These are phyloP conservation scores for Clitoria ternatea DNA, from an alignment of 306 rosid genomes.

Conservation along the genomic window DNA sequence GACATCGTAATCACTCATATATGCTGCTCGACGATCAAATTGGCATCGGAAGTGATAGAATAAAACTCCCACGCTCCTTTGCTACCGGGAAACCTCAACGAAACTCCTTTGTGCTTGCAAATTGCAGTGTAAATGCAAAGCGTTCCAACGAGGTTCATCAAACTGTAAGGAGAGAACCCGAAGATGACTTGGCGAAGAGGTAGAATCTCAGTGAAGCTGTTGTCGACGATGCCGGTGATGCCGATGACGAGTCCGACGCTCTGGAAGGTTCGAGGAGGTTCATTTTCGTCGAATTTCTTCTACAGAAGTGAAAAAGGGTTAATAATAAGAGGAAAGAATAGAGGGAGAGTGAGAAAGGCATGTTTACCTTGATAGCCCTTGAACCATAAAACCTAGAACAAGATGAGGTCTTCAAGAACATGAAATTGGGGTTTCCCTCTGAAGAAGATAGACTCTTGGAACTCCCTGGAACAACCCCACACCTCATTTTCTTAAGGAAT, in stretches of 20 bases:
- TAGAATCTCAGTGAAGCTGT: slow-evolving; percentile 78
- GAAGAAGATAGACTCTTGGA: no score
- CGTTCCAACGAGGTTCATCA: slow-evolving; percentile 54
- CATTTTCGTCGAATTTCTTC: slow-evolving; percentile 60
- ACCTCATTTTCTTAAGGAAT: no score
- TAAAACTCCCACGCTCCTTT: slow-evolving; percentile 49
- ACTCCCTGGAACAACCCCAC: no score
- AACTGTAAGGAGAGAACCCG: slow-evolving; percentile 68
- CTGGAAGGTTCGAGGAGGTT: slow-evolving; percentile 32
- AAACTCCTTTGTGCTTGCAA: slow-evolving; percentile 58
- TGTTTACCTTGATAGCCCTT: slow-evolving; percentile 33
- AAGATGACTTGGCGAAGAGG: slow-evolving; percentile 53
- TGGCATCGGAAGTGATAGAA: slow-evolving; percentile 50
- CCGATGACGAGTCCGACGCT: slow-evolving; percentile 61
- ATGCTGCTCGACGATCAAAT: slow-evolving; percentile 76
- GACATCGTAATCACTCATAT: no score
- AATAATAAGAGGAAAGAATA: background rate
- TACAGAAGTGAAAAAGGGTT: background rate
- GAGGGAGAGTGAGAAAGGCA: background rate
- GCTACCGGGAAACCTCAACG: slow-evolving; percentile 58
- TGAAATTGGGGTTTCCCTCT: no score
- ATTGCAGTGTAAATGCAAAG: slow-evolving; percentile 60
- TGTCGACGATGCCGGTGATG: slow-evolving; percentile 71
- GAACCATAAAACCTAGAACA: no score
- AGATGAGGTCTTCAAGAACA: no score